Evolutionary conservation across 2,329 filamentous ascomycete genomes (phyloP), one percentile per base, ranked within the genome.

Genomic region (Xylariaceae sp.): DNA sequence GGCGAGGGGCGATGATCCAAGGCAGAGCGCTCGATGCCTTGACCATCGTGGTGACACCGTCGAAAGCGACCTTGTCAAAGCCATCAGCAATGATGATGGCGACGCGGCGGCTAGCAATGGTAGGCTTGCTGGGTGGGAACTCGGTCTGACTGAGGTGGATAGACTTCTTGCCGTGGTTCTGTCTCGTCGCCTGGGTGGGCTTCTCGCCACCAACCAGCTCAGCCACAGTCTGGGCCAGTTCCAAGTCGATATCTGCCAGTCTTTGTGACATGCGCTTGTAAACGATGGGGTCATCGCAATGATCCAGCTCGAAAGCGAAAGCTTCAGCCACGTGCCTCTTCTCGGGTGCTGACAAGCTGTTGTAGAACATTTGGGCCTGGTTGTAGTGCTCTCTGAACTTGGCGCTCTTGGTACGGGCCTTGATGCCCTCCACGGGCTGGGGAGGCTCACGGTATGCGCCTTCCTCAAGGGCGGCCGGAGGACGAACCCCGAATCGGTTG

Each of bases 301-400:
- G 85, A 54, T 88, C 84, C 1, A 92, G 67, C 62, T 87, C 83
- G 53, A 87, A 88, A 3, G 69, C 68, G 9, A 86, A 69, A 0
- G 83, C 77, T 24, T 65, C 67, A 18, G 67, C 65, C 12, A 84
- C 61, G 56, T 87, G 83, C 9, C 56, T 54, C 62, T 84, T 79
- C 61, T 90, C 86, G 3, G 77, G 66, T 0, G 71, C 63, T 0
- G 77, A 76, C 50, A 90, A 62, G 12, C 83, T 88, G 67, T 90
- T 90, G 67, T 80, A 90, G 67, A 92, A 92, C 2, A 90, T 68
- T 56, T 89, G 84, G 0, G 86, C 85, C 59, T 92, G 86, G 34
- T 74, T 81, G 62, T 76, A 77, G 57, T 90, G 84, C 46, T 92
- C 85, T 47, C 71, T 74, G 69, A 90, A 90, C 65, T 90, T 90